Base-by-base conservation (phyloP, 2,329 filamentous ascomycete species). In the Talaromyces verruculosus region DNA sequence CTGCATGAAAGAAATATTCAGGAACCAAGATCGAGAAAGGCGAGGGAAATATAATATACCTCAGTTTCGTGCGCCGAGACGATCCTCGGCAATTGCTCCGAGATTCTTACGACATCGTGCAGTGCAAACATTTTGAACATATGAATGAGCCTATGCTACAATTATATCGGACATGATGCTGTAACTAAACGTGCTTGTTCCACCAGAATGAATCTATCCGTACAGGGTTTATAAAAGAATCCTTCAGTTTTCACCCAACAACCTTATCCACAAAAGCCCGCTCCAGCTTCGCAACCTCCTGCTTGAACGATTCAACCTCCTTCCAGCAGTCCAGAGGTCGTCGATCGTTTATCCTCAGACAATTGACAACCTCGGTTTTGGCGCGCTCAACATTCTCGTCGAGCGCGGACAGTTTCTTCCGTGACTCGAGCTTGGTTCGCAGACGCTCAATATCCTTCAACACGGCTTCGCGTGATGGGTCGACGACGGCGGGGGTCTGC, bases 291-390 rank as follows among this genome's bases (percentile, higher is more conserved):
- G 91, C 88, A 61, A 98, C 93, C 84, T 96, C 92, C 73, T 86
- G 85, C 87, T 93, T 96, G 80, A 98, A 98, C 22, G 84, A 84
- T 82, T 96, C 90, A 28, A 97, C 92, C 85, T 97, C 93, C 79
- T 89, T 86, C 91, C 91, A 97, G 85, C 94, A 98, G 83, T 97
- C 91, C 76, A 97, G 83, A 76, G 94, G 93, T 78, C 92, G 86
- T 69, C 92, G 85, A 80, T 97, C 93, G 78, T 97, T 89, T 74
- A 89, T 85, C 68, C 91, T 84, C 83, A 98, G 83, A 78, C 94
- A 98, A 72, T 86, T 85, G 69, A 95, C 87, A 65, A 97, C 88
- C 67, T 89, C 87, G 71, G 87, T 83, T 78, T 92, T 90, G 22
- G 93, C 91, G 76, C 84, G 85, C 79, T 92, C 88, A 59, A 97